Conservation (phyloP, 108 stramenopile genomes). For the Nitzschia putrida region DNA sequence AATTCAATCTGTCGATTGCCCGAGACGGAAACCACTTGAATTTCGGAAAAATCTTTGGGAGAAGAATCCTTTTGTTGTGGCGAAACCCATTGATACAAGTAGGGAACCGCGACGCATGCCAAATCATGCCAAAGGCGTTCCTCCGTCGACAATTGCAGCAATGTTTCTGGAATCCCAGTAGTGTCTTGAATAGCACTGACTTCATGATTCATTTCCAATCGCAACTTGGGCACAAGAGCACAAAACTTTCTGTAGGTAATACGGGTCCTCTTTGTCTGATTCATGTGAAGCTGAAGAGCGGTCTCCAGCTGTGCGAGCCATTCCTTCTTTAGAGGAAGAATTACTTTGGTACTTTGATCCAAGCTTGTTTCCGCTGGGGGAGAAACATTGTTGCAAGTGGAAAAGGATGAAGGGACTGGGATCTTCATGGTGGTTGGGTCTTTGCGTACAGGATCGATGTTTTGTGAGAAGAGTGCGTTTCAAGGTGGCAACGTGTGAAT, state of each 20-base stretch:
- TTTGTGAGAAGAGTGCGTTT: too few species aligned
- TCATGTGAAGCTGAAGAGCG: slow-evolving; percentile 20
- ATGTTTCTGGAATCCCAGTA: background rate
- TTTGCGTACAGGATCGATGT: background rate
- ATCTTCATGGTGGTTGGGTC: background rate
- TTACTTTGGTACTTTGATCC: too few species aligned
- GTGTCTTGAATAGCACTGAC: background rate
- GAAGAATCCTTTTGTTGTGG: background rate
- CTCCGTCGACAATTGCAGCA: slow-evolving; percentile 1
- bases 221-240: slow-evolving; percentile 13
- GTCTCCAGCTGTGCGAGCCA: slow-evolving; percentile 21
- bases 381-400: background rate
- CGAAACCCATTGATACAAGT: slow-evolving; percentile 5
- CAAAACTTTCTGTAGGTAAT: slow-evolving; percentile 26
- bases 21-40: background rate
- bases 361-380: background rate
- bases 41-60: background rate
- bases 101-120: slow-evolving; percentile 12
- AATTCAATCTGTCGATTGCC: slow-evolving; percentile 14
- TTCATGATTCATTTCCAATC: slow-evolving; percentile 1
- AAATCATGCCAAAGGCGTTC: slow-evolving; percentile 40
- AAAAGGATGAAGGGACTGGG: background rate
- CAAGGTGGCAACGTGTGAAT: too few species aligned
- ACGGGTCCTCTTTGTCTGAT: background rate
- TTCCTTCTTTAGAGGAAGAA: slow-evolving; percentile 9